These are phyloP conservation scores for Phytopythium aichiense DNA, from an alignment of 352 stramenopile species.

Conservation along the genomic window DNA sequence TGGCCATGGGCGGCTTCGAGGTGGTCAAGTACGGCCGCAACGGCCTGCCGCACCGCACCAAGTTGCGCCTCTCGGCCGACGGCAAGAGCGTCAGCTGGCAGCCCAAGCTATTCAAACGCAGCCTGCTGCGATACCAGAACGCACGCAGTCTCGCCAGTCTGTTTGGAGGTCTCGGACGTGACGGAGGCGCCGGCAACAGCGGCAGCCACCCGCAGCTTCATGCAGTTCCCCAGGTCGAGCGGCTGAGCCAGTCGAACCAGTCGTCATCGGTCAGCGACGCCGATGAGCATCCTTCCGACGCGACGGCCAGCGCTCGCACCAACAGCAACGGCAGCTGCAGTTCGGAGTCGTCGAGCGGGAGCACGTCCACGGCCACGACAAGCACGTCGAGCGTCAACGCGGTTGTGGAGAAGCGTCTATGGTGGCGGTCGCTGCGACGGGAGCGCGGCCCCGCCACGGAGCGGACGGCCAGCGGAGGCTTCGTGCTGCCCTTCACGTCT, in stretches of 20 bases:
- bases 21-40: constrained; percentile 83
- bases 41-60: constrained; percentile 68
- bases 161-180: constrained; percentile 43
- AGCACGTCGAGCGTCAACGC: constrained; percentile 33
- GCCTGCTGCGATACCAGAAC: constrained; percentile 68
- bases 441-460: constrained; percentile 50
- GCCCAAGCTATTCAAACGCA: constrained; percentile 70
- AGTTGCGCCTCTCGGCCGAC: constrained; percentile 64
- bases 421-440: constrained; percentile 66
- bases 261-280: constrained; percentile 4
- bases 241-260: constrained; percentile 18
- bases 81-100: constrained; percentile 73
- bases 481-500: constrained; percentile 45
- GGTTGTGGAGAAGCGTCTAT: constrained; percentile 62
- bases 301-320: constrained; percentile 15
- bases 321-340: constrained; percentile 18
- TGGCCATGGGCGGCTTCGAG: constrained; percentile 64
- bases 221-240: constrained; percentile 23
- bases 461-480: constrained; percentile 57
- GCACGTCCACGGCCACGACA: constrained; percentile 6
- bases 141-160: constrained; percentile 61
- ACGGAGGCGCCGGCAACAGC: constrained; percentile 21
- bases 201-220: constrained; percentile 41
- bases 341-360: constrained; percentile 5
- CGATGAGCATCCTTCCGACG: constrained; percentile 2